Conservation (phyloP, 176 grass and related monocot species). For the Avena atlantica region DNA sequence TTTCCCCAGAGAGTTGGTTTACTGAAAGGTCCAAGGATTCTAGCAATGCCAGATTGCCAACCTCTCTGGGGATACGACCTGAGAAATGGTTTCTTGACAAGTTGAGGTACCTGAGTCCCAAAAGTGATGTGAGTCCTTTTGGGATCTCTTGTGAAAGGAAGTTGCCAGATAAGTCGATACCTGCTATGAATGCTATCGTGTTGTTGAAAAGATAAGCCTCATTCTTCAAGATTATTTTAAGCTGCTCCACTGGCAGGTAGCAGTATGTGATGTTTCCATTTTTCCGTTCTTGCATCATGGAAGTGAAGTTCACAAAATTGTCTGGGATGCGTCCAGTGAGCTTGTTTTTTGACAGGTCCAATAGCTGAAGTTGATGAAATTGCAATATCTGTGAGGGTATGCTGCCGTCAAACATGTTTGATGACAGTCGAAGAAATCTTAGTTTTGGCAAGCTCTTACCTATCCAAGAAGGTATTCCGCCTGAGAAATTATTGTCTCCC, state of each 20-base stretch:
- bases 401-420: not conserved
- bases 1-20: not conserved
- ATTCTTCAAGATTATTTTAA: not conserved
- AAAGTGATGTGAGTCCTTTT: constrained; percentile 19
- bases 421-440: not conserved
- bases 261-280: not conserved
- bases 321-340: constrained; percentile 12
- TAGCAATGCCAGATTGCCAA: constrained; percentile 14
- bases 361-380: constrained; percentile 1
- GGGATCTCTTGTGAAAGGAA: constrained; percentile 27
- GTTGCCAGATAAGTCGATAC: constrained; percentile 7
- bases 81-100: constrained; percentile 30
- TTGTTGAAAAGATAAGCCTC: constrained; percentile 7
- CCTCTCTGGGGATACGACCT: not conserved
- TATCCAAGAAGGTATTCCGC: constrained; percentile 21
- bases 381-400: not conserved
- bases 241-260: not conserved
- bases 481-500: constrained; percentile 4
- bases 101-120: constrained; percentile 5
- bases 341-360: not conserved
- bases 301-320: constrained; percentile 12
- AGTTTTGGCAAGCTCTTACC: constrained; percentile 3
- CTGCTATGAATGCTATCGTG: not conserved
- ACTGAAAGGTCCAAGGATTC: constrained; percentile 20
- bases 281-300: not conserved